A percentile compares a stretch with the other conserved stretches of the same genome.
These are phyloP conservation scores for Sporothrix schenckii DNA, from an alignment of 2,329 filamentous ascomycete genomes.

Conservation along the genomic window DNA sequence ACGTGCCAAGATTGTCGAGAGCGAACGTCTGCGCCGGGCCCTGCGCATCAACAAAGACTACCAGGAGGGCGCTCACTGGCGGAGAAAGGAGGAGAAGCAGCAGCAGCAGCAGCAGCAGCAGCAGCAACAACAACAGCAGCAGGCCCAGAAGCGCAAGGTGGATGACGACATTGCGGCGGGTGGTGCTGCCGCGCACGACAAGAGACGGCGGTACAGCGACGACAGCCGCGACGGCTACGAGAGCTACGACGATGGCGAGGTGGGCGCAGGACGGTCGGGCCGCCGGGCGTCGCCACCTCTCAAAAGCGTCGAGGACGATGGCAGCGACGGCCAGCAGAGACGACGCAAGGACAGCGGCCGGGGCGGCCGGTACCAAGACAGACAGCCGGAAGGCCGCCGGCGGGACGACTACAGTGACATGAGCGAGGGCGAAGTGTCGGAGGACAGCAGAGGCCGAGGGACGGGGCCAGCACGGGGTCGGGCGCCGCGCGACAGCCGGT, in stretches of 20 bases:
- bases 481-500: constrained; percentile 9
- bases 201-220: constrained; percentile 24
- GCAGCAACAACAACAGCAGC: constrained; percentile 48
- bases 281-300: constrained; percentile 16
- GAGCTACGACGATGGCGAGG: constrained; percentile 28
- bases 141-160: constrained; percentile 48
- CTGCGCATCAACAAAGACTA: constrained; percentile 85
- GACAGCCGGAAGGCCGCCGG: not conserved
- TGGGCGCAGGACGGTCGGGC: not conserved
- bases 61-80: constrained; percentile 84
- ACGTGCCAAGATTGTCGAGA: constrained; percentile 94
- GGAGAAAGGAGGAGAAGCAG: constrained; percentile 71
- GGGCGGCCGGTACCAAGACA: not conserved
- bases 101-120: constrained; percentile 48
- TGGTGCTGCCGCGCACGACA: not conserved
- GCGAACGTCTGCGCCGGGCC: constrained; percentile 80
- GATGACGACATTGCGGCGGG: constrained; percentile 31
- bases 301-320: constrained; percentile 27
- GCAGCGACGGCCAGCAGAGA: not conserved
- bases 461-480: not conserved
- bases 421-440: constrained; percentile 5
- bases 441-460: constrained; percentile 5
- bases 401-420: constrained; percentile 13
- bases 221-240: constrained; percentile 1
- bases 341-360: not conserved